Evolutionary conservation across 1,284 basidiomycete species (phyloP), one percentile per base, ranked within the genome.

Genomic region (Cryptococcus maquisensis): DNA sequence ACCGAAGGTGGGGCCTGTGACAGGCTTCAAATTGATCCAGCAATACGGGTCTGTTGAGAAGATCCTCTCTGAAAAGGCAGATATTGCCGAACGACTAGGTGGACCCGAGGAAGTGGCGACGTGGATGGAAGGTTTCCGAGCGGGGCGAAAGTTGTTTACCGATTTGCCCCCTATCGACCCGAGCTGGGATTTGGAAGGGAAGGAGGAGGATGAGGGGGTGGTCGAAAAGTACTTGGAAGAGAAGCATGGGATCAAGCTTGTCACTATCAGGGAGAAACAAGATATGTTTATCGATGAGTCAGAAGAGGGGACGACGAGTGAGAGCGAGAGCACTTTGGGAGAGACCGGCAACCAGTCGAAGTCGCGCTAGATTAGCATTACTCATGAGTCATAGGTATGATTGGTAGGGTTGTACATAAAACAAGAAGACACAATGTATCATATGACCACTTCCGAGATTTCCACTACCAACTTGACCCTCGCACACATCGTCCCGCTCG

Each of bases 1-100:
- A 60, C 84, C 82, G 55, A 84, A 85, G 51, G 77, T 94, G 3
- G 91, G 91, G 0, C 89, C 90, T 0, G 70, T 75, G 0, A 83
- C 83, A 1, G 89, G 89, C 0, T 81, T 87, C 65, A 82, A 82
- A 58, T 82, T 88, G 56, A 87, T 95, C 48, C 78, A 80, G 44
- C 73, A 81, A 60, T 76, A 91, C 67, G 83, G 83, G 1, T 80
- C 81, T 8, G 92, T 94, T 62, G 91, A 93, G 73, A 74, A 77
- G 2, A 79, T 92, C 40, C 69, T 94, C 9, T 77, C 81, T 44
- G 67, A 75, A 4, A 59, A 71, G 18, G 56, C 60, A 3, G 63
- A 65, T 15, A 24, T 68, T 10, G 39, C 40, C 6, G 57, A 60
- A 7, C 44, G 58, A 44, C 44, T 68, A 45, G 42, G 42, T 3